Conservation (phyloP, 192 early-diverging fungal species). For the Dissophora globulifera region DNA sequence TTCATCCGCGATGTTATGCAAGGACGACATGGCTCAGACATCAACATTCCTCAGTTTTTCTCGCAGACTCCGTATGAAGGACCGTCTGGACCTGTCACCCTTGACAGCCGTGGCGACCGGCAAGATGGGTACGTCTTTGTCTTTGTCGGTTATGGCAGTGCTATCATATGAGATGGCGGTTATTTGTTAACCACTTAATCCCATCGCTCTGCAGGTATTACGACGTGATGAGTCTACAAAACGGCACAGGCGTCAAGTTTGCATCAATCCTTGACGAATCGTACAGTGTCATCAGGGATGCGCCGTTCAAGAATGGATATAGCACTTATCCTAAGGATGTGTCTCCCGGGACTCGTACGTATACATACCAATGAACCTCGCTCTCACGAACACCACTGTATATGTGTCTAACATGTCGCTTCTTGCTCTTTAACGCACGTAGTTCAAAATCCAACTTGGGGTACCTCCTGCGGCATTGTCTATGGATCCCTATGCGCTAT, state of each 20-base stretch:
- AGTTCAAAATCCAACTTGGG: slow-evolving; percentile 25
- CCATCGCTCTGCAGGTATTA: background rate
- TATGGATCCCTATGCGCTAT: slow-evolving; percentile 24
- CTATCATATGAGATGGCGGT: too few species aligned
- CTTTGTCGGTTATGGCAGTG: background rate
- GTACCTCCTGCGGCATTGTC: slow-evolving; percentile 30
- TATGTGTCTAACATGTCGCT: background rate
- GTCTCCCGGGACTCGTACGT: slow-evolving; percentile 14
- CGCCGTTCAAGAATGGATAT: slow-evolving; percentile 1
- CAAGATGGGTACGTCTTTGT: slow-evolving; percentile 7
- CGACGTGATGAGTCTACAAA: background rate
- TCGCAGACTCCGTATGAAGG: background rate
- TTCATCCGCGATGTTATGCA: slow-evolving; percentile 1
- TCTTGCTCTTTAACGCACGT: background rate
- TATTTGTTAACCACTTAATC: too few species aligned
- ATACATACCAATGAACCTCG: too few species aligned
- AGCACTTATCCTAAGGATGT: slow-evolving; percentile 1
- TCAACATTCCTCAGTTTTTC: background rate
- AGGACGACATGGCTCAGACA: slow-evolving; percentile 1
- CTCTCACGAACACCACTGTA: too few species aligned
- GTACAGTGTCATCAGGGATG: background rate
- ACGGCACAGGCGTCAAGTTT: slow-evolving; percentile 3
- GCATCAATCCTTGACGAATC: background rate
- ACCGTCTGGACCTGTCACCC: slow-evolving; percentile 10
- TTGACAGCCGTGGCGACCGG: slow-evolving; percentile 13